Conservation (phyloP, 2,329 filamentous ascomycete genomes). For the Hymenoscyphus infarciens region DNA sequence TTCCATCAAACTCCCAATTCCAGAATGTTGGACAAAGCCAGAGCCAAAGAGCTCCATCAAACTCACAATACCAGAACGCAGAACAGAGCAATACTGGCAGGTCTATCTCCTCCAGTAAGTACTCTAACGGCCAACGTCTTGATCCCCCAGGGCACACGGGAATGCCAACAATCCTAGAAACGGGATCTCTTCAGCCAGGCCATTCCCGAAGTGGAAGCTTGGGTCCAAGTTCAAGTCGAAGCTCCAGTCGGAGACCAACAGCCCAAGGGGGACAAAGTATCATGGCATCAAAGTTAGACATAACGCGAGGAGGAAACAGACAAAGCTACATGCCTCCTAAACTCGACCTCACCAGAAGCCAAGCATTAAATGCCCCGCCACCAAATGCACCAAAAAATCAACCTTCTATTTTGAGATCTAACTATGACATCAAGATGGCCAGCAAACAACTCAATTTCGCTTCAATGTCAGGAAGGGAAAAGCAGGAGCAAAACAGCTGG, state of each 20-base stretch:
- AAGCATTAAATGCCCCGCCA: neutral
- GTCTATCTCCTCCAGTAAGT: neutral
- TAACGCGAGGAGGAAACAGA: neutral
- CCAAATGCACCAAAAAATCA: neutral
- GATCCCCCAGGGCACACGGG: neutral
- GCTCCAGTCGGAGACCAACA: neutral
- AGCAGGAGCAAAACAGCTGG: conserved; percentile 10
- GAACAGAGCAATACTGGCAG: neutral
- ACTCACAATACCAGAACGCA: neutral
- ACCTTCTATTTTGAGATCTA: neutral
- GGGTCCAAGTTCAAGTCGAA: neutral
- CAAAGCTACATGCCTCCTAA: neutral
- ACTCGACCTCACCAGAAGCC: neutral
- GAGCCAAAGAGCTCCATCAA: neutral
- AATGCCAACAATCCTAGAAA: neutral
- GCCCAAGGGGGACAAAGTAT: neutral
- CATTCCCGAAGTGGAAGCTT: neutral
- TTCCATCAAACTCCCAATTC: neutral
- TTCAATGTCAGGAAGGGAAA: conserved; percentile 1
- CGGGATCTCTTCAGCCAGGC: neutral
- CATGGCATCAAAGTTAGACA: neutral
- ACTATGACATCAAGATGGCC: conserved; percentile 7
- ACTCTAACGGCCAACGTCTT: neutral
- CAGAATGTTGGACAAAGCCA: neutral
- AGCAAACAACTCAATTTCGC: neutral